A percentile compares a stretch with the other conserved stretches of the same genome.
These are phyloP conservation scores for Stemphylium vesicarium DNA, from an alignment of 2,329 filamentous ascomycete genomes.

Conservation along the genomic window DNA sequence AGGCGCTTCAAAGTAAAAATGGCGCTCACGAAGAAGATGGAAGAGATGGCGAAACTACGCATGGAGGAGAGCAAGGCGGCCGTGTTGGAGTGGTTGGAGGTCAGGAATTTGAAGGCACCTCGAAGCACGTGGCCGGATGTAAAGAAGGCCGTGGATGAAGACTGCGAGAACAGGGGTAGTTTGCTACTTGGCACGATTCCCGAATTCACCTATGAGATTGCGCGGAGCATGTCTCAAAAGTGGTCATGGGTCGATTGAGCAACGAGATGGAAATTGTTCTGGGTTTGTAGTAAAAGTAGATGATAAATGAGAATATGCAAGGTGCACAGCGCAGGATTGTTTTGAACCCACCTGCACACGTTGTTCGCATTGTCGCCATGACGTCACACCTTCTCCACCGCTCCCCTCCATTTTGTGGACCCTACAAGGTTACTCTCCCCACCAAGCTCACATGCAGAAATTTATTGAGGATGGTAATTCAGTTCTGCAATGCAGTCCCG, in stretches of 20 bases:
- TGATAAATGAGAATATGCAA: too few species aligned
- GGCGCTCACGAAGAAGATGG: not conserved
- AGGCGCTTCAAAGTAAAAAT: not conserved
- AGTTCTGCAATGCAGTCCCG: too few species aligned
- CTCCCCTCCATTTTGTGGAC: too few species aligned
- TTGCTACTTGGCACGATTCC: not conserved
- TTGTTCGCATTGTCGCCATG: too few species aligned
- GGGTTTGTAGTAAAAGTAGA: too few species aligned
- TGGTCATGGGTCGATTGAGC: not conserved
- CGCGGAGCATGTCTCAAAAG: not conserved
- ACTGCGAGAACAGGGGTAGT: not conserved
- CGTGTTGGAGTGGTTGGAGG: not conserved
- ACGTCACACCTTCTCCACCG: too few species aligned
- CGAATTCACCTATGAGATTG: not conserved
- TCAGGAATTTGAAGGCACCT: not conserved
- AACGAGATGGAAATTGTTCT: too few species aligned
- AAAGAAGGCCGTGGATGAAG: not conserved
- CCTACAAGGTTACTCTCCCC: too few species aligned
- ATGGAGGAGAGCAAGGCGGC: not conserved
- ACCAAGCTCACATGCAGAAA: too few species aligned
- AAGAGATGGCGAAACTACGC: not conserved
- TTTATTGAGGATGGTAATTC: too few species aligned
- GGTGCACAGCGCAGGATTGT: too few species aligned
- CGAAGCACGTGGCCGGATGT: not conserved
- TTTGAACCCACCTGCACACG: too few species aligned